These are phyloP conservation scores for Pseudonectria buxi DNA, from an alignment of 2,329 filamentous ascomycete genomes.

Conservation along the genomic window DNA sequence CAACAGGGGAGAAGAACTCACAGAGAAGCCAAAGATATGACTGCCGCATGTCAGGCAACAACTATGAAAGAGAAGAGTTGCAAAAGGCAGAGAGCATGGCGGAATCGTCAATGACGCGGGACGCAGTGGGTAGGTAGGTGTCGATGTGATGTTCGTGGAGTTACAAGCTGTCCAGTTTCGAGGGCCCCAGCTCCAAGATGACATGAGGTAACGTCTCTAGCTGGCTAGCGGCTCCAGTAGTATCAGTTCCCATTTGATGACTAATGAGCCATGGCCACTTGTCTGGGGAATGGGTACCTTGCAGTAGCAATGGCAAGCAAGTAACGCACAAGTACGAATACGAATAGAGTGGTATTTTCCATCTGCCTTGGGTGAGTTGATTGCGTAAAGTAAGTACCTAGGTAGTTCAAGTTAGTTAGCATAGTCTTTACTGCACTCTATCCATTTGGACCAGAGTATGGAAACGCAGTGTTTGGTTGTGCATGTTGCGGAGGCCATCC, in stretches of 20 bases:
- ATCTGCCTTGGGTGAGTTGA: too few relatives aligned
- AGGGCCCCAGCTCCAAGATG: constrained; percentile 11
- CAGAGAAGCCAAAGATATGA: constrained; percentile 35
- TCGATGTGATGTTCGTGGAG: constrained; percentile 12
- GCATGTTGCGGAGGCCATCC: too few relatives aligned
- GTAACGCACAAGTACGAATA: too few relatives aligned
- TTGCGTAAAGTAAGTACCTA: too few relatives aligned
- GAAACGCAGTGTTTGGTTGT: too few relatives aligned
- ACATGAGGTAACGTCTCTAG: constrained; percentile 22
- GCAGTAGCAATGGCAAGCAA: too few relatives aligned
- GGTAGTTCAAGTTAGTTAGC: too few relatives aligned
- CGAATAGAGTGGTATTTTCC: too few relatives aligned
- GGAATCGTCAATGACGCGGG: constrained; percentile 9
- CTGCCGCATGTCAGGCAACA: constrained; percentile 34
- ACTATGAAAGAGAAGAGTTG: constrained; percentile 25
- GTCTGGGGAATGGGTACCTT: too few relatives aligned
- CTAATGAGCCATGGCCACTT: background rate
- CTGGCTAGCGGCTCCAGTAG: constrained; percentile 2
- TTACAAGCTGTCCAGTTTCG: constrained; percentile 25
- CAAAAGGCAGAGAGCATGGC: constrained; percentile 24
- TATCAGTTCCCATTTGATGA: background rate
- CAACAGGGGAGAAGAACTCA: constrained; percentile 18
- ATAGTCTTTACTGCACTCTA: too few relatives aligned
- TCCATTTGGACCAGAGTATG: too few relatives aligned
- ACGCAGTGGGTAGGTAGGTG: constrained; percentile 3